These are phyloP conservation scores for Coniochaeta sp. DNA, from an alignment of 2,329 filamentous ascomycete genomes.

Conservation along the genomic window DNA sequence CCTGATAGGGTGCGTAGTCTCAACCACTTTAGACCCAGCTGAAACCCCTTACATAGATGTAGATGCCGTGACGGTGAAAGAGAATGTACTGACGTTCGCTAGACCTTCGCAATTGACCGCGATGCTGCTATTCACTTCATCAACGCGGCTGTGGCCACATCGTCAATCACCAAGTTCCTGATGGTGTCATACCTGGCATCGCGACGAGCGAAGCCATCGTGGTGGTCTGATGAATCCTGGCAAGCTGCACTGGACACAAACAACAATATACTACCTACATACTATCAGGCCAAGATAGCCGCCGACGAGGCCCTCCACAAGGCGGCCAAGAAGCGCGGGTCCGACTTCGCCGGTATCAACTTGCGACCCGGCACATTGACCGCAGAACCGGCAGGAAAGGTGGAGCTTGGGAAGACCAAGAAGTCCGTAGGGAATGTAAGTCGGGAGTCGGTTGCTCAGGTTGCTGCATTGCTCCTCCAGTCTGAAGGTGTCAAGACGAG, in stretches of 20 bases:
- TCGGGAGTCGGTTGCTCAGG: slow-evolving; percentile 51
- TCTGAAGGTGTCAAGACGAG: slow-evolving; percentile 34
- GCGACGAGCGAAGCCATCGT: slow-evolving; percentile 41
- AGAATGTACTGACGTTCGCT: not conserved
- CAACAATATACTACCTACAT: slow-evolving; percentile 36
- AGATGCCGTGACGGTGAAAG: not conserved
- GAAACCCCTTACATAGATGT: not conserved
- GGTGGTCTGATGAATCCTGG: slow-evolving; percentile 48
- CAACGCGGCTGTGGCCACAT: slow-evolving; percentile 46
- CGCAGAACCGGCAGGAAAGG: slow-evolving; percentile 35
- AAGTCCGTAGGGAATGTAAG: slow-evolving; percentile 32
- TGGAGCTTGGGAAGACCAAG: slow-evolving; percentile 39
- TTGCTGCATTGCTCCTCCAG: slow-evolving; percentile 48
- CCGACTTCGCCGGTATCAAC: slow-evolving; percentile 39
- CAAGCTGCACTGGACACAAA: slow-evolving; percentile 29
- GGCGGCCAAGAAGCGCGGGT: slow-evolving; percentile 29
- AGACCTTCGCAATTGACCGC: slow-evolving; percentile 44
- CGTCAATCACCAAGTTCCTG: slow-evolving; percentile 52
- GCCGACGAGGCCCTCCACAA: slow-evolving; percentile 51
- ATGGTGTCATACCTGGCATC: slow-evolving; percentile 55
- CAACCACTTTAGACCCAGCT: not conserved
- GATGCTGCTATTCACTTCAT: slow-evolving; percentile 58
- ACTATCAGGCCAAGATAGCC: slow-evolving; percentile 53
- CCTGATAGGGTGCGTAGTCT: slow-evolving; percentile 27
- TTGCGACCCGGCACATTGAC: slow-evolving; percentile 46